Evolutionary conservation across 2,329 filamentous ascomycete species (phyloP), one percentile per base, ranked within the genome.

Genomic region (Achaetomium macrosporum): DNA sequence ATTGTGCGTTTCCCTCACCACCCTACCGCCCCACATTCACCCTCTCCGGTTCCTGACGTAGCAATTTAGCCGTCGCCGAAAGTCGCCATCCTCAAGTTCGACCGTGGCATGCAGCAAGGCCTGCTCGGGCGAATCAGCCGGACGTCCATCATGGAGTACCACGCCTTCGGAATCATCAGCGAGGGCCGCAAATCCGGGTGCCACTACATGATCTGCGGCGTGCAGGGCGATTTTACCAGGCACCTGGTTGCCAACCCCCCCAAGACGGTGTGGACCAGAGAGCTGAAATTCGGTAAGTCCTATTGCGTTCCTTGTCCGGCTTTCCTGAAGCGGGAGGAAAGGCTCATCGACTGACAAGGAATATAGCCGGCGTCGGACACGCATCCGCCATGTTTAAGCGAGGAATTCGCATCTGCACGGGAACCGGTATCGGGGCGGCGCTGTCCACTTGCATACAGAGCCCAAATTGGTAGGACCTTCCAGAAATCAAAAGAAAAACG

Each of bases 181-280:
- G 69, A 71, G 58, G 68, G 69, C 19, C 64, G 62, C 8, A 66
- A 68, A 35, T 65, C 69, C 13, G 41, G 40, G 2, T 64, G 59
- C 57, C 69, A 72, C 58, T 72, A 72, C 59, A 70, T 72, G 68
- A 71, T 72, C 39, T 72, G 70, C 54, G 70, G 70, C 49, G 69
- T 72, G 12, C 70, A 72, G 57, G 70, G 70, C 20, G 70, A 72
- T 57, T 72, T 72, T 56, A 72, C 70, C 1, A 66, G 64, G 53
- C 65, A 61, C 10, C 64, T 72, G 17, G 70, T 72, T n/a, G 55
- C 49, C n/a, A 59, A 72, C 55, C 70, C 69, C 13, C 69, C 70
- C 12, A 70, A 68, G 59, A 63, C 62, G 1, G 63, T 72, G 25
- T 72, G 70, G 70, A 72, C 70, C 5, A 57, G 69, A 16, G 68